phyloP scores from a whole-genome alignment of 768 basidiomycete species.

The Tricholoma matsutake region DNA sequence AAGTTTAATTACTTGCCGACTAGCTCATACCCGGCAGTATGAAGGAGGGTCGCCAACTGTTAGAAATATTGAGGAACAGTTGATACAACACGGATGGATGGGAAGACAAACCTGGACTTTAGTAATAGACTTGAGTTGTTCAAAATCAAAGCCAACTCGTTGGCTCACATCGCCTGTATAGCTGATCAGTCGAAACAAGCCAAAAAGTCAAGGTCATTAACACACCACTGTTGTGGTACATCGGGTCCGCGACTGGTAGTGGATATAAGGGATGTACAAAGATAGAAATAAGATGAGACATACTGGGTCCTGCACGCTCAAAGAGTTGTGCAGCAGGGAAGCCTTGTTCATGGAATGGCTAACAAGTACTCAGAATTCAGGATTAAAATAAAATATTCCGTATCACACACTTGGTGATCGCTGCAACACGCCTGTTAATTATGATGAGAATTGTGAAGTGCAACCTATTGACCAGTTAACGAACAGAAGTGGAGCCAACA shows the following conservation, averaged over 20 bases:
- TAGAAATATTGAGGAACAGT: background rate
- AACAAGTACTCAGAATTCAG: background rate
- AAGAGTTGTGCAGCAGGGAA: slow-evolving; percentile 87
- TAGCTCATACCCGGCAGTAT: slow-evolving; percentile 61
- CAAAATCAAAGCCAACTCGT: slow-evolving; percentile 77
- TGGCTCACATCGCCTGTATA: slow-evolving; percentile 70
- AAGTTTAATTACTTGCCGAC: background rate
- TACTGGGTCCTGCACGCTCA: slow-evolving; percentile 77
- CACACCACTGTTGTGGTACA: slow-evolving; percentile 83
- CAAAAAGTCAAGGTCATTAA: slow-evolving; percentile 2
- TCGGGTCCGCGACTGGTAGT: slow-evolving; percentile 71
- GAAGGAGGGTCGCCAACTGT: slow-evolving; percentile 68
- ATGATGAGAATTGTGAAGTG: background rate
- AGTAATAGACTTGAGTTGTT: slow-evolving; percentile 79
- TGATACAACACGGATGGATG: background rate
- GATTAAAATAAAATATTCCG: background rate
- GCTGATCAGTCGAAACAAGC: background rate
- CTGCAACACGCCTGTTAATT: slow-evolving; percentile 74
- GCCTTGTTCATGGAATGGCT: slow-evolving; percentile 82
- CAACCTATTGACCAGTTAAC: slow-evolving; percentile 18
- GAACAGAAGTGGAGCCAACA: slow-evolving; percentile 62
- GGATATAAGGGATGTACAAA: slow-evolving; percentile 1
- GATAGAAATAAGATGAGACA: slow-evolving; percentile 16
- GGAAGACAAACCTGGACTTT: slow-evolving; percentile 74
- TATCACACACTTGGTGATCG: slow-evolving; percentile 68